Percentiles rank a stretch among this genome's conserved stretches.
phyloP scores from a whole-genome alignment of 495 filamentous ascomycete genomes.

The Rhizodiscina lignyota region DNA sequence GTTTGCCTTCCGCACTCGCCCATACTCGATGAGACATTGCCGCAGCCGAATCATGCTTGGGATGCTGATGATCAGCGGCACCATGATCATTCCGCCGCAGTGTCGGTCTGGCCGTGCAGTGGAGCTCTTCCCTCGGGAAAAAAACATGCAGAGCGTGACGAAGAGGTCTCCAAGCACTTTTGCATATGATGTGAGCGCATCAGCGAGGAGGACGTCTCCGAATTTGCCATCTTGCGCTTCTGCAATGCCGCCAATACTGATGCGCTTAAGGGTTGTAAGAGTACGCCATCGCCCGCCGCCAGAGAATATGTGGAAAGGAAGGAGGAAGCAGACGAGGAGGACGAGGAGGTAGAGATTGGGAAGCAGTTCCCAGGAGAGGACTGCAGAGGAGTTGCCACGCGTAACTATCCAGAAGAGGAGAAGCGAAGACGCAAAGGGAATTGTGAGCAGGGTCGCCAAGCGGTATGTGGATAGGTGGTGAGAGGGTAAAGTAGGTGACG shows the following conservation, averaged over 20 bases:
- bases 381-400: constrained; percentile 43
- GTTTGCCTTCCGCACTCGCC: constrained; percentile 41
- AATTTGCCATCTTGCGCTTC: constrained; percentile 74
- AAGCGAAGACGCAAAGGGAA: constrained; percentile 51
- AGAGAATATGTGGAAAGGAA: constrained; percentile 55
- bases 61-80: constrained; percentile 65
- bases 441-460: constrained; percentile 55
- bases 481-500: constrained; percentile 43
- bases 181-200: constrained; percentile 86
- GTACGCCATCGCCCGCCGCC: constrained; percentile 60
- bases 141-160: constrained; percentile 79
- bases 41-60: constrained; percentile 75
- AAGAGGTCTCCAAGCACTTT: constrained; percentile 84
- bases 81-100: constrained; percentile 58
- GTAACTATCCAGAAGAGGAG: constrained; percentile 71
- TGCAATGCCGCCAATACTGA: constrained; percentile 66
- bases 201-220: constrained; percentile 84
- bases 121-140: constrained; percentile 45
- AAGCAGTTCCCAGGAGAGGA: constrained; percentile 61
- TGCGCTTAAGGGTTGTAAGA: constrained; percentile 50
- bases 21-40: constrained; percentile 81
- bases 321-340: constrained; percentile 48
- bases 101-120: constrained; percentile 65
- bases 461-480: constrained; percentile 73
- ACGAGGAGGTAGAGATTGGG: constrained; percentile 64